Conservation (phyloP, 2,329 filamentous ascomycete genomes). For the Bertia moriformis region DNA sequence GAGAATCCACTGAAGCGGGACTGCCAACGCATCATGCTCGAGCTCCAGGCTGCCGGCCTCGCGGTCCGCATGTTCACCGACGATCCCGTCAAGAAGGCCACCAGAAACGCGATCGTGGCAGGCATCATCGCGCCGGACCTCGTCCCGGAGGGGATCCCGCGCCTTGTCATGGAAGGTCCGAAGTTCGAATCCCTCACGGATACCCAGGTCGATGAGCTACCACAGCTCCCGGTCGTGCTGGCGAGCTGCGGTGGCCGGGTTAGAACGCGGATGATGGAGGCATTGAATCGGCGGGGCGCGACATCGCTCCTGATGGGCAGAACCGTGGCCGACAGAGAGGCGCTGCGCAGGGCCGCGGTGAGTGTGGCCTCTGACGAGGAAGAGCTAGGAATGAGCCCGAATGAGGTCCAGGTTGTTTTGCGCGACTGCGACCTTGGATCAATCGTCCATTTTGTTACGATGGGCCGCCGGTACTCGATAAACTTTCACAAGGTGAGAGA, state of each 20-base stretch:
- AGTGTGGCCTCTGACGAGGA: constrained; percentile 63
- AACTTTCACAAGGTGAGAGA: constrained; percentile 57
- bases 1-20: constrained; percentile 61
- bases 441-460: constrained; percentile 58
- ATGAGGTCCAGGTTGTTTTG: constrained; percentile 76
- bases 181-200: constrained; percentile 50
- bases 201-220: constrained; percentile 44
- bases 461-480: constrained; percentile 56
- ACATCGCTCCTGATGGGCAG: constrained; percentile 67
- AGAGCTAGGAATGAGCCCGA: constrained; percentile 61
- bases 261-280: constrained; percentile 64
- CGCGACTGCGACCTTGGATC: constrained; percentile 82
- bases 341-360: constrained; percentile 58
- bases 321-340: constrained; percentile 62
- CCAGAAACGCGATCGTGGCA: constrained; percentile 50
- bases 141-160: constrained; percentile 12
- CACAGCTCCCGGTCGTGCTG: constrained; percentile 49
- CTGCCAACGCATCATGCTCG: constrained; percentile 39
- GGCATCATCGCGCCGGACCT: constrained; percentile 34
- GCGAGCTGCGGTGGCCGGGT: constrained; percentile 57
- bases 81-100: constrained; percentile 54
- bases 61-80: constrained; percentile 58
- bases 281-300: constrained; percentile 51
- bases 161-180: constrained; percentile 43
- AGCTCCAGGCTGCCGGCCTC: constrained; percentile 46